Evolutionary conservation across 306 rosid species (phyloP), one percentile per base, ranked within the genome.

Genomic region (Begonia masoniana): DNA sequence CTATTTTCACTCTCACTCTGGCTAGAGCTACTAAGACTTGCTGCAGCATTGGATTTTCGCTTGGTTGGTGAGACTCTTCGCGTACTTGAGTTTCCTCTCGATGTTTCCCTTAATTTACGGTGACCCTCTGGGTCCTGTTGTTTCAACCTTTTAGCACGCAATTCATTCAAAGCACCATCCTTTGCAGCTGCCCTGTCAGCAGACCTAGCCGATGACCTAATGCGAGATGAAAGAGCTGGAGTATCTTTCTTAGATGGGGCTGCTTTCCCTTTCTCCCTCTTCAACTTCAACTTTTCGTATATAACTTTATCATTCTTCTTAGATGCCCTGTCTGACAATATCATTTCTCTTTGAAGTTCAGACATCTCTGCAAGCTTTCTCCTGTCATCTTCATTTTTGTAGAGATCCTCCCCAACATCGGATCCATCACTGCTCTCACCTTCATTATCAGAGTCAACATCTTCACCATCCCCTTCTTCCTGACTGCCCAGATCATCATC

Each of bases 261-360:
- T 31, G 55, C 41, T 59, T 78, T 86, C 53, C 86, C 94, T 58
- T 82, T 86, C 35, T 83, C 94, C 60, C 80, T 78, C 66, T 85
- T 85, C 1, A 81, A 74, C 24, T 76, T 71, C 62, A 91, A 66
- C 69, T 82, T 86, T 58, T 79, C 96, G 75, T 82, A 72, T 10
- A 86, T 68, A 62, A 60, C 74, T 62, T 77, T 91, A 69, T 91
- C 99, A 58, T 68, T 76, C 55, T 86, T 91, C 80, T 86, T 91
- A 12, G 74, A 35, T 13, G 96, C 96, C 65, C 99, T 83, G 24
- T 91, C 94, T 0, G 94, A 73, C 63, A 91, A 70, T 58, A 91
- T 91, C 84, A 86, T 84, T 80, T 91, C 99, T 66, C 99, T 86
- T 62, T 91, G 84, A 64, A 91, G 84, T 67, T 91, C 99, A 63